A percentile compares a stretch with the other conserved stretches of the same genome.
Evolutionary conservation across 257 asterid genomes (phyloP).

Genomic region (Dorcoceras hygrometricum): DNA sequence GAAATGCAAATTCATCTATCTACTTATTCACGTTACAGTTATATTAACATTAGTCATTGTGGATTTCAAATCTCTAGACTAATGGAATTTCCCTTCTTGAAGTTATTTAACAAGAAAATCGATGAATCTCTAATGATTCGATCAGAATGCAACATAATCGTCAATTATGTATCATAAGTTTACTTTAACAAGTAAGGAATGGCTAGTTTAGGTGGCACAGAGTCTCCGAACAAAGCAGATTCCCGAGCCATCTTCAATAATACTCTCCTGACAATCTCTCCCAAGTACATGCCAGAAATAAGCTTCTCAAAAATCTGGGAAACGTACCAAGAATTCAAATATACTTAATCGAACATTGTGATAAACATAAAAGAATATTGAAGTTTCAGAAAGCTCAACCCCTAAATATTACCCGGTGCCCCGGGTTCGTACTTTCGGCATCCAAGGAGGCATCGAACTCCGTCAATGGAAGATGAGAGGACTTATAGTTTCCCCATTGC

Average conservation of each 20-base stretch:
- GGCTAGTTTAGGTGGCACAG: constrained; percentile 54
- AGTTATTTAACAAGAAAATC: too few species aligned
- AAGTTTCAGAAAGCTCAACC: background rate
- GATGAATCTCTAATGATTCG: too few species aligned
- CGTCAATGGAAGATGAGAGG: constrained; percentile 63
- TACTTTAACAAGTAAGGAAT: constrained; percentile 58
- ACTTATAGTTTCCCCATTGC: constrained; percentile 69
- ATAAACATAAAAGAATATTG: background rate
- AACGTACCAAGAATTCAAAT: constrained; percentile 3
- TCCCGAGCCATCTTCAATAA: constrained; percentile 61
- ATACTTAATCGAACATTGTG: background rate
- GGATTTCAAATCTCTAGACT: too few species aligned
- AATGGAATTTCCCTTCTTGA: too few species aligned
- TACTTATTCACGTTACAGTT: too few species aligned
- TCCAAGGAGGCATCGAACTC: constrained; percentile 59
- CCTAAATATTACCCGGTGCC: constrained; percentile 35
- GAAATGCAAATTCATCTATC: too few species aligned
- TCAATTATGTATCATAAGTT: too few species aligned
- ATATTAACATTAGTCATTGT: too few species aligned
- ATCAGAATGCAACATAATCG: too few species aligned
- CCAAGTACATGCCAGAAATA: constrained; percentile 67
- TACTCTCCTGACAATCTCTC: constrained; percentile 77
- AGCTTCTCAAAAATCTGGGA: constrained; percentile 75
- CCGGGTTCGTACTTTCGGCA: constrained; percentile 56
- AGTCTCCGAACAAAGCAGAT: constrained; percentile 60